Evolutionary conservation across 148 eudicot genomes (phyloP).

Genomic region (Limonium bicolor): DNA sequence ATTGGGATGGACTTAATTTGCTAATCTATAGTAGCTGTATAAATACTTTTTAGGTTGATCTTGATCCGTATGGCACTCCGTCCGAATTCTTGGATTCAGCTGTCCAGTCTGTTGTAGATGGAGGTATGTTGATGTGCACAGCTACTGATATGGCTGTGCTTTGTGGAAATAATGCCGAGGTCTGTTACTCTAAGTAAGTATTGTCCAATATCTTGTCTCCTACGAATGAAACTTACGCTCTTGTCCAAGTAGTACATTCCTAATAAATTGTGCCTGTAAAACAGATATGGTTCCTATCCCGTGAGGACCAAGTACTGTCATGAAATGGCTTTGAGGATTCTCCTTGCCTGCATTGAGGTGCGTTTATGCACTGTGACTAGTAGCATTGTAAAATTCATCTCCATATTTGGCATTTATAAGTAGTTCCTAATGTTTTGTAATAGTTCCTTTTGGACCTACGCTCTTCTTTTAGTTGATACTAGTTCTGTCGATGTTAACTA

Average conservation of each 20-base stretch:
- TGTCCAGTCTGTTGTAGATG: slow-evolving; percentile 82
- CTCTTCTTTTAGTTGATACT: too few relatives aligned
- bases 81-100: slow-evolving; percentile 93
- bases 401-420: too few relatives aligned
- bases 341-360: slow-evolving; percentile 95
- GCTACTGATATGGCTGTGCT: slow-evolving; percentile 98
- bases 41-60: slow-evolving; percentile 65
- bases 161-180: slow-evolving; percentile 95
- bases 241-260: too few relatives aligned
- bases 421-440: too few relatives aligned
- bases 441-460: too few relatives aligned
- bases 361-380: too few relatives aligned
- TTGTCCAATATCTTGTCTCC: background rate
- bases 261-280: background rate
- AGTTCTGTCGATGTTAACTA: background rate
- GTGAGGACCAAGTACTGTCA: slow-evolving; percentile 83
- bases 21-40: too few relatives aligned
- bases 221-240: too few relatives aligned
- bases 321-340: slow-evolving; percentile 92
- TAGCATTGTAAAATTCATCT: too few relatives aligned
- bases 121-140: slow-evolving; percentile 95
- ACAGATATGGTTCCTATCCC: slow-evolving; percentile 88
- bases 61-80: slow-evolving; percentile 99
- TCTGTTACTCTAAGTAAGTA: slow-evolving; percentile 94
- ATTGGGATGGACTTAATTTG: too few relatives aligned